phyloP scores from a whole-genome alignment of 306 rosid genomes.

The Macrotyloma uniflorum region DNA sequence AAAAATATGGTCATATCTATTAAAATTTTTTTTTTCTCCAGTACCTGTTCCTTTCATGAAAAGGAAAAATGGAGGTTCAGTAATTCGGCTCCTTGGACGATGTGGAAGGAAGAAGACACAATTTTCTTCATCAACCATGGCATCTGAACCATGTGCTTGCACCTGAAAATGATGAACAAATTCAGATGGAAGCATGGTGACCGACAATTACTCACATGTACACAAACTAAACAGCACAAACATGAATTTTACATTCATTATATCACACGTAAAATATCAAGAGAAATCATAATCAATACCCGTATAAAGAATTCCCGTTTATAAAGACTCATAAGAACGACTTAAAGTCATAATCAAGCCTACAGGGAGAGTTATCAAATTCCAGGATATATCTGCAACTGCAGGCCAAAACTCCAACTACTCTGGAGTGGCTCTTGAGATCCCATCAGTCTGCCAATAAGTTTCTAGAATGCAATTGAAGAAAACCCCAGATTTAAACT shows the following conservation, averaged over 20 bases:
- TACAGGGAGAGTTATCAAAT: slow-evolving; percentile 2
- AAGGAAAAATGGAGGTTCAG: slow-evolving; percentile 87
- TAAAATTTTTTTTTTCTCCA: background rate
- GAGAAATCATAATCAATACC: slow-evolving; percentile 1
- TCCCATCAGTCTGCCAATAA: slow-evolving; percentile 21
- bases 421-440: background rate
- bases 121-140: slow-evolving; percentile 97
- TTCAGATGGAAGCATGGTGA: slow-evolving; percentile 32
- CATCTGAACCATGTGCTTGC: slow-evolving; percentile 98
- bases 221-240: background rate
- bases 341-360: slow-evolving; percentile 8
- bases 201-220: slow-evolving; percentile 4
- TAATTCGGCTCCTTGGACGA: slow-evolving; percentile 83
- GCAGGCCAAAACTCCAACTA: slow-evolving; percentile 13
- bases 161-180: slow-evolving; percentile 57
- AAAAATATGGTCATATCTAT: background rate
- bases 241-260: background rate
- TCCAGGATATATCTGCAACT: slow-evolving; percentile 20
- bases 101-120: slow-evolving; percentile 98
- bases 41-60: slow-evolving; percentile 99
- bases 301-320: background rate
- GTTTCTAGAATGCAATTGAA: background rate
- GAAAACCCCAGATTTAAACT: background rate
- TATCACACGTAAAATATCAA: background rate
- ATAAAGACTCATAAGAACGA: background rate